Conservation (phyloP, 352 stramenopile genomes). For the Pythium apleroticum region DNA sequence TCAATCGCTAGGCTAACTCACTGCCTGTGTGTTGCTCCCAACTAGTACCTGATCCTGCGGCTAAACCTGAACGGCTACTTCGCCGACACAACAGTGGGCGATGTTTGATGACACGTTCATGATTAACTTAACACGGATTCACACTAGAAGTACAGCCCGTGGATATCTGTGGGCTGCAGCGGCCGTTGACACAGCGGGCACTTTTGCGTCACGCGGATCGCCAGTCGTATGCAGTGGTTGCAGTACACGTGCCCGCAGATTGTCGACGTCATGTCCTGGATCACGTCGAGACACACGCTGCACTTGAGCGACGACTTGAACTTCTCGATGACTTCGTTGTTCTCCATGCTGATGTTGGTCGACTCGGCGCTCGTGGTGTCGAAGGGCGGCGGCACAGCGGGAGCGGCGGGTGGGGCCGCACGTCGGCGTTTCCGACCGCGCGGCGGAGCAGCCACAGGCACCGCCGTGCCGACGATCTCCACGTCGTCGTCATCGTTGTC, state of each 20-base stretch:
- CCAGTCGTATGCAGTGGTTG: conserved; percentile 63
- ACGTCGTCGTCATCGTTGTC: conserved; percentile 55
- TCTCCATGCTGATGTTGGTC: conserved; percentile 68
- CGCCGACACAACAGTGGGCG: conserved; percentile 5
- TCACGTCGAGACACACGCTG: conserved; percentile 78
- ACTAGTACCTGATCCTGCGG: conserved; percentile 53
- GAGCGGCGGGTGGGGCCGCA: conserved; percentile 12
- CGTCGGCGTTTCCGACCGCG: conserved; percentile 7
- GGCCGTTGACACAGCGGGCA: conserved; percentile 73
- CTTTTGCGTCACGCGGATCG: conserved; percentile 67
- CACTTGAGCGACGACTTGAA: conserved; percentile 81
- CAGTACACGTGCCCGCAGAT: conserved; percentile 83
- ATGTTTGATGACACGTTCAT: background rate
- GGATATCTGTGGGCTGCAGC: conserved; percentile 66
- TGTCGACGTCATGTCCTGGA: conserved; percentile 81
- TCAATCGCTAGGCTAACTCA: background rate
- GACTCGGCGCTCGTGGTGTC: conserved; percentile 56
- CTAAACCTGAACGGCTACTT: conserved; percentile 60
- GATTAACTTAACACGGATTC: conserved; percentile 21
- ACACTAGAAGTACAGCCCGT: conserved; percentile 71
- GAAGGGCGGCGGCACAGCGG: conserved; percentile 14
- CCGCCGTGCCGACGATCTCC: conserved; percentile 47
- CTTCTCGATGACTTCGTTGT: conserved; percentile 72
- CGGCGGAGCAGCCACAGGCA: background rate
- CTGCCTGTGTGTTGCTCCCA: conserved; percentile 17